phyloP scores from a whole-genome alignment of 2,329 filamentous ascomycete genomes.

The Exophiala calicioides region DNA sequence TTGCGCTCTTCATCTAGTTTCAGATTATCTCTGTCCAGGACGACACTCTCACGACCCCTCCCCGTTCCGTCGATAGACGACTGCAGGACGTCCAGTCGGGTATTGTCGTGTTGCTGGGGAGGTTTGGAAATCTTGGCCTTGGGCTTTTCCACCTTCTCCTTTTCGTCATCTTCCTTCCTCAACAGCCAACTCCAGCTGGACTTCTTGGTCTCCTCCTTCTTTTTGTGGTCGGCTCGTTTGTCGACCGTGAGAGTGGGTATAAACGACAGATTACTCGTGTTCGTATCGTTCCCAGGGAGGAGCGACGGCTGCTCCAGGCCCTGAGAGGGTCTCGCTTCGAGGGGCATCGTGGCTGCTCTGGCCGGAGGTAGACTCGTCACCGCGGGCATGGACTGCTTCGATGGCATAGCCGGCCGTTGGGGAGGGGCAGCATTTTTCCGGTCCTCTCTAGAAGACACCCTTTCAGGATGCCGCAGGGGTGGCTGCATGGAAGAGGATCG shows the following conservation, averaged over 20 bases:
- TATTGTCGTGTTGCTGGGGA: conserved; percentile 69
- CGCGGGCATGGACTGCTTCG: conserved; percentile 21
- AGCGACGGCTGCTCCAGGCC: conserved; percentile 69
- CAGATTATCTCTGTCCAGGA: conserved; percentile 76
- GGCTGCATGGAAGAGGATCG: conserved; percentile 24
- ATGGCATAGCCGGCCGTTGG: conserved; percentile 46
- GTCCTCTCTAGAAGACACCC: conserved; percentile 52
- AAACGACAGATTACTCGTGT: conserved; percentile 76
- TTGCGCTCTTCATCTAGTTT: conserved; percentile 71
- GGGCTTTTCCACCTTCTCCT: conserved; percentile 63
- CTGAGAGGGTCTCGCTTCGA: conserved; percentile 43
- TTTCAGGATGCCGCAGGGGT: conserved; percentile 47
- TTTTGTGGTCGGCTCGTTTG: conserved; percentile 73
- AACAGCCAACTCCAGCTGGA: conserved; percentile 80
- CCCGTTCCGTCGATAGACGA: conserved; percentile 73
- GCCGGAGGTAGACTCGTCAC: conserved; percentile 23
- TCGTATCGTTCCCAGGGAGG: conserved; percentile 67
- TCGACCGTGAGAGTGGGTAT: conserved; percentile 77
- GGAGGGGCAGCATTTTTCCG: conserved; percentile 40
- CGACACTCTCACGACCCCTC: conserved; percentile 74
- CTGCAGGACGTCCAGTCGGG: conserved; percentile 81
- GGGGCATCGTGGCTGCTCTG: conserved; percentile 36
- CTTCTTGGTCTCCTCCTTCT: conserved; percentile 71
- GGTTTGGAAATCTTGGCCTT: conserved; percentile 60
- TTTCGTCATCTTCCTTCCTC: conserved; percentile 67